These are phyloP conservation scores for Trichocladium antarcticum DNA, from an alignment of 495 filamentous ascomycete genomes.

Conservation along the genomic window DNA sequence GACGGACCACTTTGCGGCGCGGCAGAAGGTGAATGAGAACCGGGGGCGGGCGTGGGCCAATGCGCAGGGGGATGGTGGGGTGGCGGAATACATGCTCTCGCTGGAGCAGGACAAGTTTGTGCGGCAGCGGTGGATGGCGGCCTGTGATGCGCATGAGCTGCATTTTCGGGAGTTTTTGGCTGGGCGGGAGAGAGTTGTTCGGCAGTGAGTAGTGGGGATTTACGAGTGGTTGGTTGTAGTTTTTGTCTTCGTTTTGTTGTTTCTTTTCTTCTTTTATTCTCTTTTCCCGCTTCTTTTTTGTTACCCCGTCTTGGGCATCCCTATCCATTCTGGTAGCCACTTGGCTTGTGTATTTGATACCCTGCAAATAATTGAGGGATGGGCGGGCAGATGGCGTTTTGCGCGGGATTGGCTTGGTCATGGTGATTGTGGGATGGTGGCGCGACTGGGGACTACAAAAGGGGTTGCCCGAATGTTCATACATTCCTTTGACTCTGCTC, in stretches of 20 bases:
- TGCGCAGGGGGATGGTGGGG: conserved; percentile 38
- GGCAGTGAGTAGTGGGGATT: neutral
- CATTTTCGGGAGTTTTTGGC: conserved; percentile 46
- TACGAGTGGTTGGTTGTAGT: neutral
- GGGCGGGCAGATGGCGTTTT: neutral
- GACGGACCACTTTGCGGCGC: conserved; percentile 52
- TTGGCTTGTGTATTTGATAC: conserved; percentile 6
- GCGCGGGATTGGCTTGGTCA: neutral
- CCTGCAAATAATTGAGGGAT: conserved; percentile 5
- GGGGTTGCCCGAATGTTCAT: too few relatives aligned
- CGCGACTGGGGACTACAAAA: too few relatives aligned
- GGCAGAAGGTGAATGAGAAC: conserved; percentile 44
- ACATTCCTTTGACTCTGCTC: too few relatives aligned
- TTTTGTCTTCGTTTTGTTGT: neutral
- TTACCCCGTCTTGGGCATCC: too few relatives aligned
- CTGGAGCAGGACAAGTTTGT: conserved; percentile 55
- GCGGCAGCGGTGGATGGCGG: conserved; percentile 52
- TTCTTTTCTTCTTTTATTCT: neutral
- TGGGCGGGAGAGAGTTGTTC: neutral
- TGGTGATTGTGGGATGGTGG: neutral
- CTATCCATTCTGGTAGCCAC: too few relatives aligned
- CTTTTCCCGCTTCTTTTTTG: too few relatives aligned
- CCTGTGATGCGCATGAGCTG: conserved; percentile 51
- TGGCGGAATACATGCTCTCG: conserved; percentile 45
- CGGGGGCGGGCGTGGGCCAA: conserved; percentile 42